These are phyloP conservation scores for Malus sylvestris DNA, from an alignment of 306 rosid species.

Conservation along the genomic window DNA sequence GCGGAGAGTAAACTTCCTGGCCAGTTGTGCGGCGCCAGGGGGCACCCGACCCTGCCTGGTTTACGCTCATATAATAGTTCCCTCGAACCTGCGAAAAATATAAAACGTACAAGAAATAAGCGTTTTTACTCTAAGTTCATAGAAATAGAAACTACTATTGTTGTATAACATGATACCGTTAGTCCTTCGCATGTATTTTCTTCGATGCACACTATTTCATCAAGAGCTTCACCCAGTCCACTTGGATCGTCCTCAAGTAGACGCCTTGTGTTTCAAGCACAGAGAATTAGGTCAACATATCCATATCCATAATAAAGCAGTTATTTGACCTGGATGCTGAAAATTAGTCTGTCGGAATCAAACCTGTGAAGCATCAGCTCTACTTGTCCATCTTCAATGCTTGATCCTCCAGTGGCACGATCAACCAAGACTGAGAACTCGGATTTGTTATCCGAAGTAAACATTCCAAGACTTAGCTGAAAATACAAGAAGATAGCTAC, in stretches of 20 bases:
- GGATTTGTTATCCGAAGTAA: constrained; percentile 48
- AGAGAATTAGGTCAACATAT: constrained; percentile 1
- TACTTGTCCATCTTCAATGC: constrained; percentile 73
- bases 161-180: constrained; percentile 19
- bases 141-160: neutral
- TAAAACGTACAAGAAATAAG: neutral
- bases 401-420: constrained; percentile 81
- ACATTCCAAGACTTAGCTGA: constrained; percentile 88
- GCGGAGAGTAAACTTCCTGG: constrained; percentile 71
- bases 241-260: constrained; percentile 45
- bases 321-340: neutral
- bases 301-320: neutral
- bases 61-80: constrained; percentile 44
- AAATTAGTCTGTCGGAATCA: neutral
- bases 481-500: neutral
- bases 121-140: too few relatives aligned
- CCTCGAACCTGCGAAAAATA: constrained; percentile 51
- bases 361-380: constrained; percentile 95
- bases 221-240: constrained; percentile 80
- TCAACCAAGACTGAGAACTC: constrained; percentile 86
- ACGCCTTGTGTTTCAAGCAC: constrained; percentile 45
- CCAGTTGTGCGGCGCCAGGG: constrained; percentile 69
- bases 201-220: constrained; percentile 54
- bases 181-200: constrained; percentile 27
- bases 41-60: constrained; percentile 52